phyloP scores from a whole-genome alignment of 1,284 basidiomycete genomes.

The Cryptococcus sp. region DNA sequence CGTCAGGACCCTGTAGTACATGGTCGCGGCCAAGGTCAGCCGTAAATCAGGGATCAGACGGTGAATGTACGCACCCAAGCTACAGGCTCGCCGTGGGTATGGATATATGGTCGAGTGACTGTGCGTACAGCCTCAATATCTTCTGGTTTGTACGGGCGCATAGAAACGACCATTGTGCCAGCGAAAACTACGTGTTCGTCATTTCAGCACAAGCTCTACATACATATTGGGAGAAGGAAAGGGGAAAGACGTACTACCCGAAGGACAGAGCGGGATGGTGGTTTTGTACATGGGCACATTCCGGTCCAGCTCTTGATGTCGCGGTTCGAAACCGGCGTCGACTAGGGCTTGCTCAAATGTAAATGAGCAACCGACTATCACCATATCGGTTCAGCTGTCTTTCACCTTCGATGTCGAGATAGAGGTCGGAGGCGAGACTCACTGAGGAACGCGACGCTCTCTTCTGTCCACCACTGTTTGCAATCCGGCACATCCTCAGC shows the following conservation, averaged over 20 bases:
- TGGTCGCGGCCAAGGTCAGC: background rate
- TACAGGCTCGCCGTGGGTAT: slow-evolving; percentile 43
- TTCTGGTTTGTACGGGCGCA: slow-evolving; percentile 36
- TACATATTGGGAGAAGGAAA: background rate
- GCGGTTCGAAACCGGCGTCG: slow-evolving; percentile 18
- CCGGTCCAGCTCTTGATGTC: slow-evolving; percentile 30
- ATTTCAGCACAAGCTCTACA: too few relatives aligned
- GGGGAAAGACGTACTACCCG: slow-evolving; percentile 22
- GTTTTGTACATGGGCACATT: slow-evolving; percentile 44
- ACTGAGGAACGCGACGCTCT: slow-evolving; percentile 41
- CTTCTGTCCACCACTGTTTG: slow-evolving; percentile 29
- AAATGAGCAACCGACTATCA: slow-evolving; percentile 41
- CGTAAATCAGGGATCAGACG: too few relatives aligned
- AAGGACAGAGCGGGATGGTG: slow-evolving; percentile 16
- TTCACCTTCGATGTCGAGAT: too few relatives aligned
- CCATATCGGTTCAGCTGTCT: too few relatives aligned
- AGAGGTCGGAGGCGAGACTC: slow-evolving; percentile 2
- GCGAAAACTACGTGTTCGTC: slow-evolving; percentile 29
- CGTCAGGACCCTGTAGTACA: slow-evolving; percentile 34
- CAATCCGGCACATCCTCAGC: slow-evolving; percentile 22
- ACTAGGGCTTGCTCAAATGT: slow-evolving; percentile 40
- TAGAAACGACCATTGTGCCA: slow-evolving; percentile 44
- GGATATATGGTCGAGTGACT: slow-evolving; percentile 32
- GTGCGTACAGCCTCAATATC: slow-evolving; percentile 25
- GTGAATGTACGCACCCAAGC: slow-evolving; percentile 38